Evolutionary conservation across 192 early-diverging fungal species (phyloP).

Genomic region (Gigaspora rosea): DNA sequence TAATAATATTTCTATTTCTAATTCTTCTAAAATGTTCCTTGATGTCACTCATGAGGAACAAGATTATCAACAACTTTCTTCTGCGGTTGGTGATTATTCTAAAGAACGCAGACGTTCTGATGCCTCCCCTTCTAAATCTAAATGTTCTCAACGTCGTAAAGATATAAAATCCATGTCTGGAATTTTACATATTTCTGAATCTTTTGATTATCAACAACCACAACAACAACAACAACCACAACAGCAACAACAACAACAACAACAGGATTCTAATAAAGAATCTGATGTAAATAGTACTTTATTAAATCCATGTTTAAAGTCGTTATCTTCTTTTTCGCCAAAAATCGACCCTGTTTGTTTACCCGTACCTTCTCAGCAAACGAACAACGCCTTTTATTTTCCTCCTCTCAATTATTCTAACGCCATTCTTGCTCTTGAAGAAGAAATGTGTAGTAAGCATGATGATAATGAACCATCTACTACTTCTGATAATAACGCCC

Average conservation of each 20-base stretch:
- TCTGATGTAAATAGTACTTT: constrained; percentile 32
- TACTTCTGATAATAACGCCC: background rate
- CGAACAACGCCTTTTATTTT: constrained; percentile 11
- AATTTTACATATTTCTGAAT: background rate
- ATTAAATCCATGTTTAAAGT: constrained; percentile 1
- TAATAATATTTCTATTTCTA: background rate
- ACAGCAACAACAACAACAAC: background rate
- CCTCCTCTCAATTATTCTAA: constrained; percentile 23
- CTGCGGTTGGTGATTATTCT: background rate
- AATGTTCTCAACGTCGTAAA: constrained; percentile 49
- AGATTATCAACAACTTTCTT: constrained; percentile 1
- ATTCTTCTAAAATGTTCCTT: background rate
- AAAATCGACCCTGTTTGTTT: background rate
- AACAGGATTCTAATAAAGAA: constrained; percentile 9
- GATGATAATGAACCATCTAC: background rate
- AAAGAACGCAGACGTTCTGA: constrained; percentile 24
- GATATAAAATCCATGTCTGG: constrained; percentile 38
- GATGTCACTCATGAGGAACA: background rate
- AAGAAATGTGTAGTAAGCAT: constrained; percentile 6
- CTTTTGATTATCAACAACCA: background rate
- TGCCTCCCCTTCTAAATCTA: constrained; percentile 40
- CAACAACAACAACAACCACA: no score
- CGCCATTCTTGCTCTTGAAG: constrained; percentile 18
- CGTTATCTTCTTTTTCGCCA: background rate
- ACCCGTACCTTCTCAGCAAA: background rate